A percentile compares a stretch with the other conserved stretches of the same genome.
Conservation (phyloP, 371 early-diverging fungal genomes). For the Circinella umbellata region DNA sequence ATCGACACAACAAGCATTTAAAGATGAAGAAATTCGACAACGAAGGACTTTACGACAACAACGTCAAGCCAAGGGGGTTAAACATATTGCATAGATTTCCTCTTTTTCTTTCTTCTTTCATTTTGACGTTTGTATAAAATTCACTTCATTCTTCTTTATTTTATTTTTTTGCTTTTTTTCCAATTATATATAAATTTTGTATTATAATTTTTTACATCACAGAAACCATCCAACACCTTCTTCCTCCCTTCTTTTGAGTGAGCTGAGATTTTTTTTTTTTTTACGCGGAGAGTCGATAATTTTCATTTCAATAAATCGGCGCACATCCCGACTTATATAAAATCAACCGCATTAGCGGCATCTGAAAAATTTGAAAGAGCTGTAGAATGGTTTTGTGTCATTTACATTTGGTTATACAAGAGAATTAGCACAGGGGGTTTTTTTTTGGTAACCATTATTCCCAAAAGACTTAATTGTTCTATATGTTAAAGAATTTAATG, state of each 20-base stretch:
- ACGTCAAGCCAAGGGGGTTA: conserved; percentile 52
- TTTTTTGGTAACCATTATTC: too few species aligned
- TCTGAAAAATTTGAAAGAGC: neutral
- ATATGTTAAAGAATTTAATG: too few species aligned
- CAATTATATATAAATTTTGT: too few species aligned
- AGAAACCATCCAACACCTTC: neutral
- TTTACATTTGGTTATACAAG: too few species aligned
- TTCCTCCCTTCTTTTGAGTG: too few species aligned
- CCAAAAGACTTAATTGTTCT: too few species aligned
- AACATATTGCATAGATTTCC: conserved; percentile 34
- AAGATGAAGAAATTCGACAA: conserved; percentile 66
- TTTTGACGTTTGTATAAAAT: neutral
- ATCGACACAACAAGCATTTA: conserved; percentile 73
- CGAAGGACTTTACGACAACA: conserved; percentile 53
- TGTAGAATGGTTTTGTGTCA: too few species aligned
- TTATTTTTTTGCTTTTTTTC: too few species aligned
- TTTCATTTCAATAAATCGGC: neutral
- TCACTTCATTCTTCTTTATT: too few species aligned
- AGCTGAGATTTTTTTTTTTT: conserved; percentile 9
- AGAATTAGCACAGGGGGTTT: too few species aligned
- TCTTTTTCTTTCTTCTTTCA: neutral
- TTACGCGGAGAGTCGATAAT: neutral
- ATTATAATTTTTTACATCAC: neutral
- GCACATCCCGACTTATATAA: neutral
- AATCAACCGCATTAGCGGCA: neutral